phyloP scores from a whole-genome alignment of 1,139 yeast genomes.

The Citeromyces siamensis region DNA sequence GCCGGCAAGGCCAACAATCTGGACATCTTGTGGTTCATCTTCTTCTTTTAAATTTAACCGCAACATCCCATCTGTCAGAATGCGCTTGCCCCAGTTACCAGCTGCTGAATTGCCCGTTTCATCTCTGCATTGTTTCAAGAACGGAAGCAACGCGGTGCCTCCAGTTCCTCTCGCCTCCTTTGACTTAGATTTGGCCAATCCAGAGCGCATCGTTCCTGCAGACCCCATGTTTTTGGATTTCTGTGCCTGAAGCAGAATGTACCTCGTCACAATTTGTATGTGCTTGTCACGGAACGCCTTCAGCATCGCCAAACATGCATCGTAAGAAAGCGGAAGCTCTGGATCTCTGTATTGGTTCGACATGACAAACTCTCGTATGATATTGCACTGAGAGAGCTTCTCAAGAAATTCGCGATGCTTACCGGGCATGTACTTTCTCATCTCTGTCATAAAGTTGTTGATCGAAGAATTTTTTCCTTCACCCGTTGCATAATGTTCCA shows the following conservation, averaged over 20 bases:
- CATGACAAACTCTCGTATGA: constrained; percentile 52
- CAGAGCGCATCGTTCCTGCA: constrained; percentile 38
- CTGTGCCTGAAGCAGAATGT: constrained; percentile 68
- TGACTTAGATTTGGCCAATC: constrained; percentile 38
- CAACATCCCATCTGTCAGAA: constrained; percentile 47
- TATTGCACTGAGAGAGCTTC: constrained; percentile 42
- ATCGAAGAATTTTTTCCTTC: constrained; percentile 23
- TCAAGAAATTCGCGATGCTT: constrained; percentile 65
- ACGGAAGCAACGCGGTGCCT: constrained; percentile 84
- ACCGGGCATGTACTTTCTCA: constrained; percentile 86
- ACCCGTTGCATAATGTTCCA: constrained; percentile 74
- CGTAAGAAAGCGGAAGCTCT: constrained; percentile 62
- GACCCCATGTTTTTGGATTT: constrained; percentile 40
- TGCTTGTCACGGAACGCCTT: constrained; percentile 86
- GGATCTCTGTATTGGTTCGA: constrained; percentile 26
- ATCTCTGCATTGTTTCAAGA: constrained; percentile 89
- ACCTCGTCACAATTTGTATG: constrained; percentile 83
- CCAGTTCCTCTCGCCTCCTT: constrained; percentile 78
- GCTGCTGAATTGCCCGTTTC: constrained; percentile 93
- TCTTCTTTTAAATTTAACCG: background rate
- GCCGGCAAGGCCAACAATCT: constrained; percentile 15
- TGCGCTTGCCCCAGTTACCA: constrained; percentile 76
- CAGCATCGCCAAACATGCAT: constrained; percentile 84
- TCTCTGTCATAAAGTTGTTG: constrained; percentile 58
- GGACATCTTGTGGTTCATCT: constrained; percentile 4